These are phyloP conservation scores for Musa schizocarpa DNA, from an alignment of 176 grass and related monocot species.

Conservation along the genomic window DNA sequence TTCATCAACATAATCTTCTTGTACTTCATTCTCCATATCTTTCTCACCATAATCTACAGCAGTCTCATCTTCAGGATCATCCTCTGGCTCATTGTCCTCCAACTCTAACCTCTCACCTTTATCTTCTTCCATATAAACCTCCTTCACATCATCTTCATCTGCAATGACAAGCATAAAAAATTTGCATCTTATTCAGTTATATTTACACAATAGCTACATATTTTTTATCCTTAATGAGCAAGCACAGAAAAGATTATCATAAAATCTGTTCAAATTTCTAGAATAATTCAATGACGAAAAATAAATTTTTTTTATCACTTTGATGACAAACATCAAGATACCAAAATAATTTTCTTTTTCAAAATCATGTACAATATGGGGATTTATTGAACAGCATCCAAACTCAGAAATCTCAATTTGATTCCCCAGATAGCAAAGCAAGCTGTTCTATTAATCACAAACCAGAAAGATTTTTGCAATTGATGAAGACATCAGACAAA, in stretches of 20 bases:
- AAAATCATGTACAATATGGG: too few species aligned
- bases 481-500: too few species aligned
- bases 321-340: too few species aligned
- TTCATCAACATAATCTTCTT: conserved; percentile 43
- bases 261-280: background rate
- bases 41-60: conserved; percentile 66
- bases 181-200: background rate
- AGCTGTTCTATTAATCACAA: too few species aligned
- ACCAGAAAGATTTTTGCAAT: too few species aligned
- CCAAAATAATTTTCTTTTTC: too few species aligned
- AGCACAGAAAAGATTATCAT: background rate
- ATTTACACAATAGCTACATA: background rate
- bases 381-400: too few species aligned
- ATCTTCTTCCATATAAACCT: conserved; percentile 53
- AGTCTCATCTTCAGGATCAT: conserved; percentile 66
- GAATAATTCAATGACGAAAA: background rate
- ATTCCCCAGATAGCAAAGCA: too few species aligned
- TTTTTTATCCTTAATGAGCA: background rate
- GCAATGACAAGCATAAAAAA: conserved; percentile 16
- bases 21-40: conserved; percentile 43
- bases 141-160: conserved; percentile 53
- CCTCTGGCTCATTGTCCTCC: conserved; percentile 28
- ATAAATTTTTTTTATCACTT: background rate
- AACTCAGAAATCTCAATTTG: too few species aligned
- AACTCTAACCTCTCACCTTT: conserved; percentile 58